Evolutionary conservation across 768 basidiomycete genomes (phyloP).

Genomic region (Pleurotus platypus): DNA sequence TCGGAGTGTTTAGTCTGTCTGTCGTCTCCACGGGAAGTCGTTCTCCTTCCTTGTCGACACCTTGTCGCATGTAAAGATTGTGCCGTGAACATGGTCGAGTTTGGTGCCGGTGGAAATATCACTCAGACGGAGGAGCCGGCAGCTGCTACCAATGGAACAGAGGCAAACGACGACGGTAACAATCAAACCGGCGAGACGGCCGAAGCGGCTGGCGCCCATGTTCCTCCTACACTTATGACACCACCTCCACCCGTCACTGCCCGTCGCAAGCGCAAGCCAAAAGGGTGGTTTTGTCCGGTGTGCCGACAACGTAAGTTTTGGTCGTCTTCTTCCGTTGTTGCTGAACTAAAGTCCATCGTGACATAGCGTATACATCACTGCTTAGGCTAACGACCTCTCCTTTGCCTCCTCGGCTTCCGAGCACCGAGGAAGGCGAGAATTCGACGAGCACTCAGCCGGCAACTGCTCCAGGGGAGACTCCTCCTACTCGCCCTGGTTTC

Average conservation of each 20-base stretch:
- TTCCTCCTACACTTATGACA: constrained; percentile 8
- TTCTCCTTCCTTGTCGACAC: constrained; percentile 90
- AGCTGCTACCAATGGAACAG: constrained; percentile 18
- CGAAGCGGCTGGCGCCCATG: constrained; percentile 16
- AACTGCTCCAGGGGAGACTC: constrained; percentile 10
- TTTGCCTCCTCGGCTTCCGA: constrained; percentile 32
- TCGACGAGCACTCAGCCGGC: neutral
- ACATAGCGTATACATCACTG: constrained; percentile 80
- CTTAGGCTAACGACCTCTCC: constrained; percentile 75
- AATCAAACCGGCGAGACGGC: constrained; percentile 20
- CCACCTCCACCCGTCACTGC: constrained; percentile 8
- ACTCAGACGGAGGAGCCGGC: constrained; percentile 49
- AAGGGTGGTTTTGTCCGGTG: constrained; percentile 97
- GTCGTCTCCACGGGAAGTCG: constrained; percentile 84
- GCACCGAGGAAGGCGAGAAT: constrained; percentile 15
- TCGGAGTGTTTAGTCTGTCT: constrained; percentile 92
- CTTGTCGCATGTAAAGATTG: constrained; percentile 95
- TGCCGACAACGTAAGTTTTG: constrained; percentile 82
- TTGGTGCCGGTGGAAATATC: constrained; percentile 88
- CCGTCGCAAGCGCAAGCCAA: constrained; percentile 86
- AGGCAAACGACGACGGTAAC: constrained; percentile 20
- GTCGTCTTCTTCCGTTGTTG: neutral
- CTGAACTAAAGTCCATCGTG: constrained; percentile 3
- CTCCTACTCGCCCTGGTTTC: constrained; percentile 19
- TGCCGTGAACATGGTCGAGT: constrained; percentile 96